Conservation (phyloP, 2,329 filamentous ascomycete species). For the Sphaerulina vaccinii region DNA sequence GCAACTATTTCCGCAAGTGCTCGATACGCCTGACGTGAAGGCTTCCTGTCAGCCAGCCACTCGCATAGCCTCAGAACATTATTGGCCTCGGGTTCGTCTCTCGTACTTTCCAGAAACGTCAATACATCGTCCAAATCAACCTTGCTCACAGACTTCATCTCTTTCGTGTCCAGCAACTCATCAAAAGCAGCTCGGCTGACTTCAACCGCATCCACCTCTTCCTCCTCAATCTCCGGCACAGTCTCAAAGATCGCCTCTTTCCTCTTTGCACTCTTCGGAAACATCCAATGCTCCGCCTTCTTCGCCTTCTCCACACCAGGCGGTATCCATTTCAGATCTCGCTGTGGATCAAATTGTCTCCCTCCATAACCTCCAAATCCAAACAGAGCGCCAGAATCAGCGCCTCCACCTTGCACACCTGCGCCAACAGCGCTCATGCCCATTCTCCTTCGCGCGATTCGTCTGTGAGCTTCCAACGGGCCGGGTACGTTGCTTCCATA, state of each 20-base stretch:
- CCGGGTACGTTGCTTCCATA: conserved; percentile 62
- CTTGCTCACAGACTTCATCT: background rate
- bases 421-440: conserved; percentile 34
- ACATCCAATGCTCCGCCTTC: conserved; percentile 21
- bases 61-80: conserved; percentile 25
- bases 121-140: conserved; percentile 13
- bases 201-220: conserved; percentile 14
- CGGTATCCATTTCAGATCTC: conserved; percentile 30
- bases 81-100: conserved; percentile 28
- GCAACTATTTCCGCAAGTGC: conserved; percentile 12
- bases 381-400: conserved; percentile 35
- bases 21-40: background rate
- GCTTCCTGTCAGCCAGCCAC: conserved; percentile 21
- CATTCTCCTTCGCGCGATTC: conserved; percentile 57
- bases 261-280: conserved; percentile 12
- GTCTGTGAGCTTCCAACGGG: conserved; percentile 60
- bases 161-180: conserved; percentile 19
- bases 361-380: conserved; percentile 25
- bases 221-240: conserved; percentile 16
- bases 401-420: conserved; percentile 14
- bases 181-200: conserved; percentile 27
- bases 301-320: conserved; percentile 20
- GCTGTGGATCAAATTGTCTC: conserved; percentile 21
- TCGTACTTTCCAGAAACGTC: conserved; percentile 26
- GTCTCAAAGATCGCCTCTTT: conserved; percentile 16